Evolutionary conservation across 1,284 basidiomycete species (phyloP).

Genomic region (Ustilago nuda): DNA sequence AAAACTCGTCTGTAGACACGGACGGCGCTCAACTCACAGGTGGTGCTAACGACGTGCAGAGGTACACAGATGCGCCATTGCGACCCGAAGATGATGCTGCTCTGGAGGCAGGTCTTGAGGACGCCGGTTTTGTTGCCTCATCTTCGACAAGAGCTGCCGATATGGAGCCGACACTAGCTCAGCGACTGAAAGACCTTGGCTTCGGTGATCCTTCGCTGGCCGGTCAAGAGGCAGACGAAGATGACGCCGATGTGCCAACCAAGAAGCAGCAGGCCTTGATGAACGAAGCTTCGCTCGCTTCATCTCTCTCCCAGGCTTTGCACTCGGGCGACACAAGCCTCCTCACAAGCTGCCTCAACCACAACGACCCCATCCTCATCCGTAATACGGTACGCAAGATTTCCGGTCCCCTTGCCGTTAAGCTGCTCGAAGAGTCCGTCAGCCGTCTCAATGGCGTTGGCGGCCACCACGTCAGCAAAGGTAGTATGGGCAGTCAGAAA

Average conservation of each 20-base stretch:
- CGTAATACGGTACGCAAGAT: slow-evolving; percentile 87
- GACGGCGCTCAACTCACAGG: slow-evolving; percentile 44
- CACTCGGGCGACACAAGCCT: slow-evolving; percentile 92
- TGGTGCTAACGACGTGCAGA: slow-evolving; percentile 45
- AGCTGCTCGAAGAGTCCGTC: slow-evolving; percentile 87
- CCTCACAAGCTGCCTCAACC: slow-evolving; percentile 85
- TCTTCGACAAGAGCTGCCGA: slow-evolving; percentile 17
- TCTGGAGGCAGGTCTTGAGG: slow-evolving; percentile 20
- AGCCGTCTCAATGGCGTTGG: slow-evolving; percentile 85
- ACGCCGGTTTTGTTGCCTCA: slow-evolving; percentile 26
- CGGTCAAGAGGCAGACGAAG: slow-evolving; percentile 44
- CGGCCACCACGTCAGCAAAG: slow-evolving; percentile 70
- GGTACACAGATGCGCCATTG: slow-evolving; percentile 54
- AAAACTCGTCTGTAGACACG: slow-evolving; percentile 15
- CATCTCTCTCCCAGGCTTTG: slow-evolving; percentile 93
- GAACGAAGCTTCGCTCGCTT: slow-evolving; percentile 88
- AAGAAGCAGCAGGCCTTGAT: slow-evolving; percentile 70
- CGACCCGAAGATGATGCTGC: slow-evolving; percentile 41
- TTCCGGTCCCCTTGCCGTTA: slow-evolving; percentile 88
- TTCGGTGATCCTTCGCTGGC: slow-evolving; percentile 39
- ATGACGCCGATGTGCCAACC: slow-evolving; percentile 32
- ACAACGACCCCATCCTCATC: slow-evolving; percentile 84
- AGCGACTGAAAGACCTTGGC: slow-evolving; percentile 56
- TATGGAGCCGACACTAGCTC: slow-evolving; percentile 57
- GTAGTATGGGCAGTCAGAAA: slow-evolving; percentile 54